Conservation (phyloP, 192 early-diverging fungal genomes). For the Coemansia sp. region DNA sequence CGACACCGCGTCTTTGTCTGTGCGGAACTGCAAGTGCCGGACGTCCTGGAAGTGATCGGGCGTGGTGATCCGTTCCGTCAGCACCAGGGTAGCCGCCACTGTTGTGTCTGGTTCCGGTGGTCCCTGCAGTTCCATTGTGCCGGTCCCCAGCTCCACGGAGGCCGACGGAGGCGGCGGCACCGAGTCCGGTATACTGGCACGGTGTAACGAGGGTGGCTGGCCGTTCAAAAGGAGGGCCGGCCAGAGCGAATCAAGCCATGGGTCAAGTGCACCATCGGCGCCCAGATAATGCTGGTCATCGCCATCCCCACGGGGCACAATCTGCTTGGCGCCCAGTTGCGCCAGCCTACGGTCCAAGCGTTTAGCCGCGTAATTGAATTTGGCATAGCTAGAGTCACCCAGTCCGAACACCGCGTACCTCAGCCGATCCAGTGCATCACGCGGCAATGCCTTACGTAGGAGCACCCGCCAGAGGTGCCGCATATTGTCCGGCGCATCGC, state of each 20-base stretch:
- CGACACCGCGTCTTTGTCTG: slow-evolving; percentile 22
- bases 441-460: slow-evolving; percentile 75
- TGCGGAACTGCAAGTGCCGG: slow-evolving; percentile 70
- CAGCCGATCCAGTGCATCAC: slow-evolving; percentile 63
- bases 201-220: slow-evolving; percentile 68
- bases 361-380: slow-evolving; percentile 94
- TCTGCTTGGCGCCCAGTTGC: slow-evolving; percentile 77
- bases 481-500: slow-evolving; percentile 91
- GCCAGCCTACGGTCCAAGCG: slow-evolving; percentile 82
- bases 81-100: slow-evolving; percentile 24
- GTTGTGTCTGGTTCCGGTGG: slow-evolving; percentile 7
- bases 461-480: slow-evolving; percentile 90
- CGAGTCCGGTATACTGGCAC: slow-evolving; percentile 12
- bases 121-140: background rate
- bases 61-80: slow-evolving; percentile 72
- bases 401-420: slow-evolving; percentile 89
- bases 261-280: slow-evolving; percentile 83
- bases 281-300: slow-evolving; percentile 98
- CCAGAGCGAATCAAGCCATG: slow-evolving; percentile 86
- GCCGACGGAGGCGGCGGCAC: slow-evolving; percentile 22
- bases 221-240: slow-evolving; percentile 56
- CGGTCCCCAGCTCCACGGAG: slow-evolving; percentile 4
- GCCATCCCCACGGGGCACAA: slow-evolving; percentile 77
- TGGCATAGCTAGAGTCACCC: slow-evolving; percentile 91
- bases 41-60: slow-evolving; percentile 90